Evolutionary conservation across 2,329 filamentous ascomycete genomes (phyloP).

Genomic region (Fusarium denticulatum): DNA sequence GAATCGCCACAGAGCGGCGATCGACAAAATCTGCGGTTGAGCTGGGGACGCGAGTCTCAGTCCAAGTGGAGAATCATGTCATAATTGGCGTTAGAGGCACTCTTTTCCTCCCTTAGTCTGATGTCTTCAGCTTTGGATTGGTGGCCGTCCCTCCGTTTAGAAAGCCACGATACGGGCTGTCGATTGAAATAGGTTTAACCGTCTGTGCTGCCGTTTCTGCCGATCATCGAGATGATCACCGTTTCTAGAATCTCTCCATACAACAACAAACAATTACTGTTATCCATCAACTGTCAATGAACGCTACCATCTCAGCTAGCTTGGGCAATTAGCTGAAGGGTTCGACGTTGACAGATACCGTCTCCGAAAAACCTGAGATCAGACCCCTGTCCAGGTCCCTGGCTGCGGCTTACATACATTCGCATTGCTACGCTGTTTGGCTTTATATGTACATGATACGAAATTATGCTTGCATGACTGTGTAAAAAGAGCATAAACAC

Average conservation of each 20-base stretch:
- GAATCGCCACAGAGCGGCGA: not conserved
- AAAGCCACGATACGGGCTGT: not conserved
- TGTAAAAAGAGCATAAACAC: not conserved
- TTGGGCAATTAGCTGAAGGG: not conserved
- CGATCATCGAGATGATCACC: not conserved
- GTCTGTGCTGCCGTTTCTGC: not conserved
- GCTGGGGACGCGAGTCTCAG: not conserved
- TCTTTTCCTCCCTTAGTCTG: not conserved
- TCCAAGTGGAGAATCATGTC: constrained; percentile 2
- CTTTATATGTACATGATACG: not conserved
- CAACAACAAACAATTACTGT: not conserved
- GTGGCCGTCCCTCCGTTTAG: not conserved
- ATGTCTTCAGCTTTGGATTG: not conserved
- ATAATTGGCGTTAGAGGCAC: not conserved
- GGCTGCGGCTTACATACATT: not conserved
- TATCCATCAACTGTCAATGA: not conserved
- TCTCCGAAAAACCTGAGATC: not conserved
- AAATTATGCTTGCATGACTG: not conserved
- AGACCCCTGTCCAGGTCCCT: not conserved
- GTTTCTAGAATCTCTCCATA: not conserved
- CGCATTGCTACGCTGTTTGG: not conserved
- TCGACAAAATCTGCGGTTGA: constrained; percentile 1
- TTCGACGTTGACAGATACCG: not conserved
- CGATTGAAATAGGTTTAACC: not conserved
- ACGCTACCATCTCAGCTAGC: not conserved